Base-by-base conservation (phyloP, 495 filamentous ascomycete genomes). In the Talaromyces thailandensis region DNA sequence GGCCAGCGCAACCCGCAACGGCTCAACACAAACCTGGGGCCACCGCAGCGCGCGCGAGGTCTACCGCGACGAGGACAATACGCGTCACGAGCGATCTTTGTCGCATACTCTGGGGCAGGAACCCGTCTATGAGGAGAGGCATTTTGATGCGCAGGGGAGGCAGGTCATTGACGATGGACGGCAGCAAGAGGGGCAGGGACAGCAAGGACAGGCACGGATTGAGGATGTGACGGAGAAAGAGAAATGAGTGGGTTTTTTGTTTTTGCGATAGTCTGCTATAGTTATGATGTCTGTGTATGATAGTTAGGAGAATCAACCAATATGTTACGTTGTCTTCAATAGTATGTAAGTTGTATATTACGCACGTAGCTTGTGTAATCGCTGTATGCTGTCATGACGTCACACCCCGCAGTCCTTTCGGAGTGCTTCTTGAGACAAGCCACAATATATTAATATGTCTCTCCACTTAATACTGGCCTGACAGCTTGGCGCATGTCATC, bases 101-200 rank as follows among this genome's bases (percentile, higher is more conserved):
- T 50, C 37, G 26, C 59, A 61, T 6, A 61, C 43, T 5, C 26
- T 61, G 11, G 59, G 59, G 26, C 26, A 61, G 14, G 45, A 50
- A 4, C 59, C 59, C 8, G 59, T 61, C 6, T 61, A 61, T 31
- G 59, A 61, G 25, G 59, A 61, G 43, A 45, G 59, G n/a, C 59
- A 61, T 45, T 61, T 5, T 16, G 59, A 61, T 24, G 23, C 37
- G 24, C 40, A 61, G 29, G 59, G 59, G 8, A 18, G 59, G 2
- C 59, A 61, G 59, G 12, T 37, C 4, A 16, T 59, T 26, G 57
- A 61, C 2, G 23, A 28, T 48, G 43, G 40, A 55, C 12, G n/a
- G 14, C 45, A 21, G 24, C 1, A 16, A 52, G 50, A 21, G 24
- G 24, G 18, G 8, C 31, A 28, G 57, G 2, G 23, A 52, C 24